Base-by-base conservation (phyloP, 306 rosid genomes). In the Corylus americana region DNA sequence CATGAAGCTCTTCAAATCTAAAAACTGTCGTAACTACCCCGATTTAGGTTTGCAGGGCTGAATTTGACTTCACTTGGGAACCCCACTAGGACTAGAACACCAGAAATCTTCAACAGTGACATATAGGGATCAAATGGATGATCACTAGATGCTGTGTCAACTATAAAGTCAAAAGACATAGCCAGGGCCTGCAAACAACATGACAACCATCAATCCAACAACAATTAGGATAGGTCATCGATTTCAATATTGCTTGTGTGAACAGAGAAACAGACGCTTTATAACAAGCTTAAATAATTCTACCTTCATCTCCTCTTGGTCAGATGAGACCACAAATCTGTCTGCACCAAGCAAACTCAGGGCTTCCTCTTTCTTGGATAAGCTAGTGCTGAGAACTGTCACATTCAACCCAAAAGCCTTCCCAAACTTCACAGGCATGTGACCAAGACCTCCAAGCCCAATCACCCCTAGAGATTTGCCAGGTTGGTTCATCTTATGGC, bases 391-490 rank as follows among this genome's bases (percentile, higher is more conserved):
- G 78, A 93, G 80, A 81, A 91, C 74, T 35, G 96, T 93, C 39
- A 93, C 93, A 68, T 67, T 87, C 81, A 89, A 88, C 49, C 93
- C 93, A 78, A 92, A 90, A 50, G 93, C 96, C 85, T 92, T 92
- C 63, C 93, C 97, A 74, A 92, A 92, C 84, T 92, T 92, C 74
- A 89, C 96, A 3, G 97, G 96, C 93, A 92, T 83, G 79, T 94
- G 98, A 70, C 98, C 97, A 10, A 94, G 98, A 81, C 97, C 98
- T 70, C 97, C 98, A 48, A 94, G 97, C 48, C 96, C 98, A 78
- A 94, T 82, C 86, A 94, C 97, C 25, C 97, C 98, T 1, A 94
- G 90, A 72, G 97, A 89, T 78, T 94, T 90, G 29, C 98, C 98
- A 11, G 98, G 92, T 79, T 90, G 92, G 79, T 92, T 91, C 98